Percentiles rank a stretch among this genome's conserved stretches.
Evolutionary conservation across 352 stramenopile species (phyloP).

Genomic region (Globisporangium spinosum): DNA sequence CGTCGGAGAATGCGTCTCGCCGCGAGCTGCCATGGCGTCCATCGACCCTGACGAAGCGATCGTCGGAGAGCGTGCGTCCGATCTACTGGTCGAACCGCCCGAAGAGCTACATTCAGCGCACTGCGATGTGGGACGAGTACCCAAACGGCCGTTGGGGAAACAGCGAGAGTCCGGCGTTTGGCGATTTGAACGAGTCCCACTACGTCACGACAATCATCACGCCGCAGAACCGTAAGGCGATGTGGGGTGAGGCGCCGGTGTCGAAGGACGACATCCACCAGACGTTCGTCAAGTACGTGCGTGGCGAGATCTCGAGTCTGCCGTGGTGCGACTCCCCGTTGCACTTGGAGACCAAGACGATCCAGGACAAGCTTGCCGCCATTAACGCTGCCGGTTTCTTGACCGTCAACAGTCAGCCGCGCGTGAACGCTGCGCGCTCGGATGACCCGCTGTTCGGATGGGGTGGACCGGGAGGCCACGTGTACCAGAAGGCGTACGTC

Average conservation of each 20-base stretch:
- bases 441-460: constrained; percentile 94
- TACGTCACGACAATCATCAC: constrained; percentile 84
- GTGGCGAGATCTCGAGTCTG: constrained; percentile 93
- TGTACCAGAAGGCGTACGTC: constrained; percentile 99
- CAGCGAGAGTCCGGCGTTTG: constrained; percentile 93
- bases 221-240: constrained; percentile 80
- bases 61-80: constrained; percentile 89
- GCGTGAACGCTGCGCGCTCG: constrained; percentile 90
- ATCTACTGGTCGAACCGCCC: constrained; percentile 99
- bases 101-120: constrained; percentile 96
- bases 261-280: constrained; percentile 91
- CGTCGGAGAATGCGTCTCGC: constrained; percentile 43
- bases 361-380: constrained; percentile 69
- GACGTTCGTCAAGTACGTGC: constrained; percentile 96
- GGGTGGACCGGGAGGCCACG: constrained; percentile 92
- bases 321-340: constrained; percentile 97
- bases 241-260: constrained; percentile 92
- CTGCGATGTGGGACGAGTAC: constrained; percentile 97
- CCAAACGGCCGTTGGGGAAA: constrained; percentile 96
- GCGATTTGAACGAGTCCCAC: constrained; percentile 94
- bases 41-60: constrained; percentile 86
- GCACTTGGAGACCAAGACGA: constrained; percentile 91
- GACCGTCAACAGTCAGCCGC: constrained; percentile 95
- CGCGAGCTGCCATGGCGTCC: constrained; percentile 91
- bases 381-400: constrained; percentile 90